Conservation (phyloP, 140 eudicot species). For the Oenanthe javanica region DNA sequence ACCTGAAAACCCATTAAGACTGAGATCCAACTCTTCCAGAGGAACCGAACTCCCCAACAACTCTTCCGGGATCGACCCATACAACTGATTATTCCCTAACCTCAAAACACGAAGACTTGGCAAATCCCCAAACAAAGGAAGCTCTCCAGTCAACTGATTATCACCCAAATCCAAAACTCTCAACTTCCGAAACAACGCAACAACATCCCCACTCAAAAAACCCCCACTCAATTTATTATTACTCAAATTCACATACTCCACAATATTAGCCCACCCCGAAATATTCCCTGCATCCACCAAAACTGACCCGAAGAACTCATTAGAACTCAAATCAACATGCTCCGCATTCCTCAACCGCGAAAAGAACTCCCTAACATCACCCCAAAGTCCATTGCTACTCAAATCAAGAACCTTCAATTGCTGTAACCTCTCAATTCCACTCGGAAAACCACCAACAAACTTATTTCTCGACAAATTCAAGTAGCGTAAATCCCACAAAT, state of each 20-base stretch:
- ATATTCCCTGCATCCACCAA: constrained; percentile 29
- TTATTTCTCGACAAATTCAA: constrained; percentile 66
- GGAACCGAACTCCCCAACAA: constrained; percentile 51
- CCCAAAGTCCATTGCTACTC: constrained; percentile 57
- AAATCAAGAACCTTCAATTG: constrained; percentile 72
- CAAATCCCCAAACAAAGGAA: constrained; percentile 57
- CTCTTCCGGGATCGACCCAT: constrained; percentile 65
- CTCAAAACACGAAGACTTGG: constrained; percentile 58
- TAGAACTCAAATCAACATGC: constrained; percentile 72
- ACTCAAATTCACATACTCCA: constrained; percentile 64
- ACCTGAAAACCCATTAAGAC: constrained; percentile 91
- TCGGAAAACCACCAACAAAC: constrained; percentile 55
- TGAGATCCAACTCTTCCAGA: constrained; percentile 78
- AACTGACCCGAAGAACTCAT: constrained; percentile 57
- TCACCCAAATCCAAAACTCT: constrained; percentile 81
- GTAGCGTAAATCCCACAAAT: constrained; percentile 55
- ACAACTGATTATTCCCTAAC: constrained; percentile 52
- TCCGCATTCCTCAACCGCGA: constrained; percentile 65
- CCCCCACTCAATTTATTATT: constrained; percentile 53
- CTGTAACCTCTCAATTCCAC: constrained; percentile 57
- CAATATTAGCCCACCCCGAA: constrained; percentile 67
- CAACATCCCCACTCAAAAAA: constrained; percentile 37
- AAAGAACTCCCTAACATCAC: constrained; percentile 49
- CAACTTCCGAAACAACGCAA: constrained; percentile 58
- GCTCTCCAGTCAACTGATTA: constrained; percentile 63